These are phyloP conservation scores for Umbilicus rupestris DNA, from an alignment of 164 flowering plant species.

Conservation along the genomic window DNA sequence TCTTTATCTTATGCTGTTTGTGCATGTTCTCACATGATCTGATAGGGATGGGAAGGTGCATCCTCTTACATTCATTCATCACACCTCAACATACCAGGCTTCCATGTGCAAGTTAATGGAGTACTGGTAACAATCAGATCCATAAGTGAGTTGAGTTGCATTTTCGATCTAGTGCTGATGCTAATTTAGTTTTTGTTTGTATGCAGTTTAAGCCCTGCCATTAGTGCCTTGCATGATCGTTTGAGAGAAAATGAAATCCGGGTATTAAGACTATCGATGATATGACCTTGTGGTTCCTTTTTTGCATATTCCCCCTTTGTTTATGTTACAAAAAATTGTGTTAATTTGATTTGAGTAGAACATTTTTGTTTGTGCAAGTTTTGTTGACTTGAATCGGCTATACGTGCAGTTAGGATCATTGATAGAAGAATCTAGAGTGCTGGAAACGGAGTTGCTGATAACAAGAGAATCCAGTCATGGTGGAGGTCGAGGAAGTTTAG, in stretches of 20 bases:
- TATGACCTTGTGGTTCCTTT: not conserved
- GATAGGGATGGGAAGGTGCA: constrained; percentile 74
- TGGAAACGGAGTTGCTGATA: constrained; percentile 50
- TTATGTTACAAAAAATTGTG: not conserved
- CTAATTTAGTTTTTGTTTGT: constrained; percentile 5
- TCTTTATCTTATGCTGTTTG: not conserved
- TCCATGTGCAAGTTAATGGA: constrained; percentile 96
- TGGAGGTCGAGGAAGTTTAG: constrained; percentile 39
- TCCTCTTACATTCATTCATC: constrained; percentile 83
- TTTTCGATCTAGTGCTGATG: constrained; percentile 1
- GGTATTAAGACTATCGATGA: constrained; percentile 33
- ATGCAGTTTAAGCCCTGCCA: constrained; percentile 88
- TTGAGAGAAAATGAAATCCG: constrained; percentile 73
- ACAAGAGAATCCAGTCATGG: constrained; percentile 32
- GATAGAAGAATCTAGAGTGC: constrained; percentile 57
- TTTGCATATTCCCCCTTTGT: not conserved
- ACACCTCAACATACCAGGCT: constrained; percentile 92
- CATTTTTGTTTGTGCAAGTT: not conserved
- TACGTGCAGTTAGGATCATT: constrained; percentile 52
- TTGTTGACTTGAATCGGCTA: constrained; percentile 3
- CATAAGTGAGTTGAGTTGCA: constrained; percentile 7
- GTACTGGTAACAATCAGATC: constrained; percentile 53
- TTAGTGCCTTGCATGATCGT: constrained; percentile 67
- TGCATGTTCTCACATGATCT: constrained; percentile 4
- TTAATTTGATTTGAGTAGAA: not conserved